Evolutionary conservation across 2,329 filamentous ascomycete genomes (phyloP).

Genomic region (Neonectria coccinea): DNA sequence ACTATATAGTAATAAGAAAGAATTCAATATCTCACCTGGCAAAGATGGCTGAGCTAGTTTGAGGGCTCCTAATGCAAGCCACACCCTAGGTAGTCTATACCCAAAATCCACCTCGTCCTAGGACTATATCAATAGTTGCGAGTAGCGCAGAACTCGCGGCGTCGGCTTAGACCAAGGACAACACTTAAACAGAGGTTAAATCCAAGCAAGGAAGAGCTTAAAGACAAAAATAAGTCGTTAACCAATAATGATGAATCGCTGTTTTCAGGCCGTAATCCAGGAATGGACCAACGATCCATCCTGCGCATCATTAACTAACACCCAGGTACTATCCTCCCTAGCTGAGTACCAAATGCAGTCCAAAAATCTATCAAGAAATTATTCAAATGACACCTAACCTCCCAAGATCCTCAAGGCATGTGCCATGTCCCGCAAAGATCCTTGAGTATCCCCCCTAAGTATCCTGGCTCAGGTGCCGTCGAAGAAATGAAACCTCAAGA

Average conservation of each 20-base stretch:
- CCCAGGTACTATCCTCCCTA: constrained; percentile 30
- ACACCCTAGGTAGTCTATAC: not conserved
- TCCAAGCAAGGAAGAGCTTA: not conserved
- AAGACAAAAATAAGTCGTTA: not conserved
- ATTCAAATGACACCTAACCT: constrained; percentile 32
- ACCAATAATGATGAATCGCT: constrained; percentile 19
- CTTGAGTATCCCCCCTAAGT: constrained; percentile 26
- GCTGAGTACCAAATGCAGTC: constrained; percentile 30
- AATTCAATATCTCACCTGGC: constrained; percentile 14
- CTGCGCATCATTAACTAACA: constrained; percentile 41
- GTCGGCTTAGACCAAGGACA: not conserved
- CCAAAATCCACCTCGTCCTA: constrained; percentile 33
- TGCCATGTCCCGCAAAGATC: constrained; percentile 30
- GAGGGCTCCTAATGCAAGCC: constrained; percentile 37
- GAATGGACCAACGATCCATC: constrained; percentile 33
- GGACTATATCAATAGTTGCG: not conserved
- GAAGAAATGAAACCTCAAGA: constrained; percentile 24
- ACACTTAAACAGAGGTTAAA: not conserved
- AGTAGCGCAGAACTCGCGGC: not conserved
- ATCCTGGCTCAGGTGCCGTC: constrained; percentile 23
- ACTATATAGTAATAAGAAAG: not conserved
- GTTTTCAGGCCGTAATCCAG: constrained; percentile 31
- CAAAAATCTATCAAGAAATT: constrained; percentile 39
- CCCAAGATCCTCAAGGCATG: constrained; percentile 25
- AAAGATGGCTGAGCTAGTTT: constrained; percentile 37